phyloP scores from a whole-genome alignment of 2,329 filamentous ascomycete genomes.

The Fusarium robinianum region DNA sequence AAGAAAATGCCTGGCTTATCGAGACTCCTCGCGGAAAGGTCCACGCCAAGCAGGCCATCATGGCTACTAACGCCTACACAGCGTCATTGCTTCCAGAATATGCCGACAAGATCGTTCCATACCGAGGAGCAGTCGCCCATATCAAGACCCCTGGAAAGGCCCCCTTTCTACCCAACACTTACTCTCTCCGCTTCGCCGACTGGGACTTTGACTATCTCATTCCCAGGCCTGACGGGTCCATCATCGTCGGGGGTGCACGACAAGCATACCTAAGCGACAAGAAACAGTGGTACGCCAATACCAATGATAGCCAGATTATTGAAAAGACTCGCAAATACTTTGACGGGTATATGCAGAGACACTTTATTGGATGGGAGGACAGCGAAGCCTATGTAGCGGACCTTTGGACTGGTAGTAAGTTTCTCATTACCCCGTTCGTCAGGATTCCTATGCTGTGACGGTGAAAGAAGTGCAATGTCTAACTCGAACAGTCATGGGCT shows the following conservation, averaged over 20 bases:
- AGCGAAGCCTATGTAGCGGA: not conserved
- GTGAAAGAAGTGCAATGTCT: too few relatives aligned
- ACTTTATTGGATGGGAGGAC: constrained; percentile 6
- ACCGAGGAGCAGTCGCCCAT: not conserved
- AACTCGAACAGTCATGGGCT: constrained; percentile 47
- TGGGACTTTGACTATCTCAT: constrained; percentile 9
- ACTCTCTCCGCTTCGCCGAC: not conserved
- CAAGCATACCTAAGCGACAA: not conserved
- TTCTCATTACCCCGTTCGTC: too few relatives aligned
- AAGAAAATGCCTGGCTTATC: not conserved
- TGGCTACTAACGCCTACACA: constrained; percentile 40
- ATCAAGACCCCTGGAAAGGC: not conserved
- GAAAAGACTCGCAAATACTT: not conserved
- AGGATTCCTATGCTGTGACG: too few relatives aligned
- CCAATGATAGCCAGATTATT: constrained; percentile 3
- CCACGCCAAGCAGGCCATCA: constrained; percentile 25
- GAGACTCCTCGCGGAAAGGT: constrained; percentile 31
- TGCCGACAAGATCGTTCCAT: constrained; percentile 17
- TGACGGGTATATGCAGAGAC: constrained; percentile 8
- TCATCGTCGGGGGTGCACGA: constrained; percentile 13
- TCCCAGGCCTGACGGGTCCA: constrained; percentile 5
- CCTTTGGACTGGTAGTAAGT: too few relatives aligned
- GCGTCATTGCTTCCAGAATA: constrained; percentile 29
- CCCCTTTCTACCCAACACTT: constrained; percentile 2
- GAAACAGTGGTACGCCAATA: constrained; percentile 7